Conservation (phyloP, 805 yeast species). For the Teunomyces cretensis region DNA sequence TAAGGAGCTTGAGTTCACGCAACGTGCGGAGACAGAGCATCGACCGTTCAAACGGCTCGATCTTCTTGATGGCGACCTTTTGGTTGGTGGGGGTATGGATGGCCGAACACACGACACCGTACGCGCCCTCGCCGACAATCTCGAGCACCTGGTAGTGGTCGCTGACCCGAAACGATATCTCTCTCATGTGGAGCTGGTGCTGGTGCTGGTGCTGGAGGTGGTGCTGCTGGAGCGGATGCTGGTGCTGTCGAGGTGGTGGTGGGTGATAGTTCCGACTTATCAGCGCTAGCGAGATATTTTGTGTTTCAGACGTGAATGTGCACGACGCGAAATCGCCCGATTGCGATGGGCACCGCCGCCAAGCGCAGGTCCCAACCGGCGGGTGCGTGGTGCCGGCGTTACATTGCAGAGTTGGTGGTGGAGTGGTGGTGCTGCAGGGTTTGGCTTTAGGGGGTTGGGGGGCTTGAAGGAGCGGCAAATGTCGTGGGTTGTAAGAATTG, state of each 20-base stretch:
- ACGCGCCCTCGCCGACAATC: constrained; percentile 94
- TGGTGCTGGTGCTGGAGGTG: background rate
- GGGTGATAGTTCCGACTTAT: background rate
- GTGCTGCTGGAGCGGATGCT: background rate
- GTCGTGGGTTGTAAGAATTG: too few relatives aligned
- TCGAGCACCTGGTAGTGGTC: constrained; percentile 83
- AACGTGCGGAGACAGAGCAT: constrained; percentile 87
- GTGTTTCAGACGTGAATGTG: constrained; percentile 6
- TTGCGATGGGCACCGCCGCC: background rate
- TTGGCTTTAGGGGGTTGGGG: too few relatives aligned
- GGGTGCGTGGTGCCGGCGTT: too few relatives aligned
- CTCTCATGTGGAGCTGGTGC: constrained; percentile 6
- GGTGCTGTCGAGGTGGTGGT: too few relatives aligned
- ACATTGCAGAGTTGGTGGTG: too few relatives aligned
- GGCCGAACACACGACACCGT: constrained; percentile 92
- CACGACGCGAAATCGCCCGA: background rate
- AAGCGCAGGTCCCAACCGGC: too few relatives aligned
- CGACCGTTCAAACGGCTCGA: constrained; percentile 86
- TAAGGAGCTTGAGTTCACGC: constrained; percentile 82
- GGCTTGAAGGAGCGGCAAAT: too few relatives aligned
- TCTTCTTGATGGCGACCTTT: constrained; percentile 93
- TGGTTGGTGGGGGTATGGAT: constrained; percentile 81
- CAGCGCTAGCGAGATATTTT: background rate
- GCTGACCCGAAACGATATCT: constrained; percentile 74
- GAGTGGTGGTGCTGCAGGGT: too few relatives aligned